Percentiles rank a stretch among this genome's conserved stretches.
phyloP scores from a whole-genome alignment of 2,329 filamentous ascomycete genomes.

The Penicillium sp. region DNA sequence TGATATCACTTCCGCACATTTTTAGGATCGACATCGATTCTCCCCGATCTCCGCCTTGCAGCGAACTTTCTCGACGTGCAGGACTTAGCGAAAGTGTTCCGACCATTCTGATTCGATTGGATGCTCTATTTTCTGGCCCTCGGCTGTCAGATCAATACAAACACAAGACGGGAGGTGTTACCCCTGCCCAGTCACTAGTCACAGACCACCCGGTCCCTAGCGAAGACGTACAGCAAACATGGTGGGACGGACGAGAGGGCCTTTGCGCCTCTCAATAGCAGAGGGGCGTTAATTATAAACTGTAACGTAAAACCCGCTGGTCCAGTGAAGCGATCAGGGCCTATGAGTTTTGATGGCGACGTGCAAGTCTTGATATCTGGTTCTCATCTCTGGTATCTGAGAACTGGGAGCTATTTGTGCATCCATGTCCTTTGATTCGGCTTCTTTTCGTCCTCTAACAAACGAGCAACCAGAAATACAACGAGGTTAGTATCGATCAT shows the following conservation, averaged over 20 bases:
- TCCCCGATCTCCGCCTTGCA: conserved; percentile 22
- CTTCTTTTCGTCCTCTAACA: conserved; percentile 10
- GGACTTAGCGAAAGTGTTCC: conserved; percentile 14
- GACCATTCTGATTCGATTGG: conserved; percentile 18
- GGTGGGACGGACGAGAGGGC: background rate
- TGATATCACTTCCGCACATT: conserved; percentile 11
- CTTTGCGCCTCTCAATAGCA: background rate
- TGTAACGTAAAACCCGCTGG: background rate
- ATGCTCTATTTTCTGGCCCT: conserved; percentile 9
- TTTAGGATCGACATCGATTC: conserved; percentile 17
- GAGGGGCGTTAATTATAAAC: background rate
- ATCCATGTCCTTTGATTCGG: background rate
- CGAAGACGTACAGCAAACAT: background rate
- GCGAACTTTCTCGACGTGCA: conserved; percentile 6
- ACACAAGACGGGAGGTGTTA: background rate
- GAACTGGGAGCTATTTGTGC: background rate
- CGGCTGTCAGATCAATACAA: background rate
- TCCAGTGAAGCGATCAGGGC: background rate
- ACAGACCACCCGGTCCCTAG: background rate
- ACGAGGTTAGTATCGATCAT: conserved; percentile 22
- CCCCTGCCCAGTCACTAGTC: background rate
- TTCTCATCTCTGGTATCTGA: background rate
- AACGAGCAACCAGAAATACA: background rate
- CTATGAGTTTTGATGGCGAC: background rate
- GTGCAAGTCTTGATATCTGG: background rate